Evolutionary conservation across 345 rosid species (phyloP).

Genomic region (Crucihimalaya himalaica): DNA sequence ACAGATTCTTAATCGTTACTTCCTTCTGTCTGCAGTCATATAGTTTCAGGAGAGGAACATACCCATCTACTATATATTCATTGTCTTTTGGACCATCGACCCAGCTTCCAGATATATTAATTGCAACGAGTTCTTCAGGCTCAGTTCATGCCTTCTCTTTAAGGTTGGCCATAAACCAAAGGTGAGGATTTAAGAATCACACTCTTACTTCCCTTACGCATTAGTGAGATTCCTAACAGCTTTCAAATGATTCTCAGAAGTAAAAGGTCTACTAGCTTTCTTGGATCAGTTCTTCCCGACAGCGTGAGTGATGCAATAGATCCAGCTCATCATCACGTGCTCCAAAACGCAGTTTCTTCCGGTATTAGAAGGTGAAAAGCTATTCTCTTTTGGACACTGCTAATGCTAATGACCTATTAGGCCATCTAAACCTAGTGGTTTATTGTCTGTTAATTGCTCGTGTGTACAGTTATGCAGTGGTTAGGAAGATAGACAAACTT

Average conservation of each 20-base stretch:
- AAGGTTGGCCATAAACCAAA: constrained; percentile 62
- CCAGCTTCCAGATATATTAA: constrained; percentile 73
- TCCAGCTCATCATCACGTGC: constrained; percentile 78
- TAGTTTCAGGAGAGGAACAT: constrained; percentile 91
- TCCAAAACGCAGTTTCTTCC: constrained; percentile 65
- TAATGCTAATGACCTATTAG: neutral
- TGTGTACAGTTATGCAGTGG: constrained; percentile 56
- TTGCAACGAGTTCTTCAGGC: constrained; percentile 87
- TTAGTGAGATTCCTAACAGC: constrained; percentile 11
- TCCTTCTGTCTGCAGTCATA: constrained; percentile 53
- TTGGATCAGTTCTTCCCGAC: constrained; percentile 78
- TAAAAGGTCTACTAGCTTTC: constrained; percentile 68
- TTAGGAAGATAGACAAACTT: constrained; percentile 67
- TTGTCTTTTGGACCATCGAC: constrained; percentile 82
- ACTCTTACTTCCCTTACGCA: constrained; percentile 5
- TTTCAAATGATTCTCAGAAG: constrained; percentile 41
- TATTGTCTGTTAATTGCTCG: neutral
- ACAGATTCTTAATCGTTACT: constrained; percentile 27
- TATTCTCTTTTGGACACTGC: constrained; percentile 5
- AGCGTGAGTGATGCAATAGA: constrained; percentile 79
- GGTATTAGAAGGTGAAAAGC: constrained; percentile 68
- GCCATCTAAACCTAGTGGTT: neutral
- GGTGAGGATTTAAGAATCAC: constrained; percentile 46
- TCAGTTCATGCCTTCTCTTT: constrained; percentile 77
- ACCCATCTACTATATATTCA: constrained; percentile 80